A percentile compares a stretch with the other conserved stretches of the same genome.
phyloP scores from a whole-genome alignment of 306 rosid genomes.

The Vigna radiata region DNA sequence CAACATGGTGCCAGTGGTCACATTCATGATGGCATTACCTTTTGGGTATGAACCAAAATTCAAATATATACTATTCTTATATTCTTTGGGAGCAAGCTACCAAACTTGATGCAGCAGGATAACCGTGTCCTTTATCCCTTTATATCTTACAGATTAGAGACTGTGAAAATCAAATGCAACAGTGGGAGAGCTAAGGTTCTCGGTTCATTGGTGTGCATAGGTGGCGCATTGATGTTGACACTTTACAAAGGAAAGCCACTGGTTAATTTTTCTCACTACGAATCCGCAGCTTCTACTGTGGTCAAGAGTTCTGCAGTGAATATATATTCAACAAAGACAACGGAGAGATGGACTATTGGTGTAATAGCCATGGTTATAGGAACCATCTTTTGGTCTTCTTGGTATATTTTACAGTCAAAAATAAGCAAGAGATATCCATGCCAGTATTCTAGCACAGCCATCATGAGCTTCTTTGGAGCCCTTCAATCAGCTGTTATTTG shows the following conservation, averaged over 20 bases:
- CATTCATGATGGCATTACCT: constrained; percentile 84
- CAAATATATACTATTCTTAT: not conserved
- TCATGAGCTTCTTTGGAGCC: constrained; percentile 88
- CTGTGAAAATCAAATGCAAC: constrained; percentile 68
- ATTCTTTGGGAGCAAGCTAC: not conserved
- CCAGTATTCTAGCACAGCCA: constrained; percentile 85
- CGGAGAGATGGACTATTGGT: constrained; percentile 71
- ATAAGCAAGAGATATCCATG: constrained; percentile 81
- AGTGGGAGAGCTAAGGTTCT: constrained; percentile 82
- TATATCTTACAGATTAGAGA: constrained; percentile 63
- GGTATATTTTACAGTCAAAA: constrained; percentile 79
- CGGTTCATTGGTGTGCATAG: constrained; percentile 74
- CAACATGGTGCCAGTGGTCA: constrained; percentile 80
- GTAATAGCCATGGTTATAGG: constrained; percentile 72
- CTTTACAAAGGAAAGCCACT: constrained; percentile 72
- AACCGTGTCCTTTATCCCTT: not conserved
- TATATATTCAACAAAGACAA: constrained; percentile 36
- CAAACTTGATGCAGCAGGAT: constrained; percentile 27
- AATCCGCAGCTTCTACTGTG: constrained; percentile 26
- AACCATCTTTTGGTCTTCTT: constrained; percentile 78
- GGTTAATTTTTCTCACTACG: constrained; percentile 45
- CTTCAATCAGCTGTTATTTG: constrained; percentile 75
- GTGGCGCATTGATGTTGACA: constrained; percentile 70
- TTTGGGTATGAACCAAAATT: constrained; percentile 62
- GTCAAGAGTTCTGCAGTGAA: constrained; percentile 41